Conservation (phyloP, 768 basidiomycete genomes). For the Boletus insuetus region DNA sequence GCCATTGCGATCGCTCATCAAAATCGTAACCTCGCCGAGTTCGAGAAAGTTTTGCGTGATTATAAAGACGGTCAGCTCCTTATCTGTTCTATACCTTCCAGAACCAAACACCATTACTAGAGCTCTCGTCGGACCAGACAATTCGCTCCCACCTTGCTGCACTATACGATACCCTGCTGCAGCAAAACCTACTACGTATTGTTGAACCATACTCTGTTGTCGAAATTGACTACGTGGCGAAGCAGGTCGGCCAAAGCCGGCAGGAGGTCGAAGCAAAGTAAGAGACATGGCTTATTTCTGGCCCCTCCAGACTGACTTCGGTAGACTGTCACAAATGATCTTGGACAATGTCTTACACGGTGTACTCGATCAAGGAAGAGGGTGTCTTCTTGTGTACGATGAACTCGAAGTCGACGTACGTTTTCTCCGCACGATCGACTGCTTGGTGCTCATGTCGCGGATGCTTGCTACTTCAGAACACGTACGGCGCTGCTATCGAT, state of each 20-base stretch:
- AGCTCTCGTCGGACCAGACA: slow-evolving; percentile 92
- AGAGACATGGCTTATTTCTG: slow-evolving; percentile 21
- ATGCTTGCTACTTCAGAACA: slow-evolving; percentile 50
- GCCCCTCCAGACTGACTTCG: slow-evolving; percentile 2
- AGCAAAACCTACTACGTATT: slow-evolving; percentile 92
- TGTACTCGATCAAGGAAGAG: slow-evolving; percentile 94
- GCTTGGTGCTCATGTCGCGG: slow-evolving; percentile 2
- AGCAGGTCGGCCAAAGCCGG: slow-evolving; percentile 80
- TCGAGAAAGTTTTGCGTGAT: slow-evolving; percentile 82
- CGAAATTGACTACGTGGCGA: slow-evolving; percentile 86
- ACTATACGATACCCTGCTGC: slow-evolving; percentile 92
- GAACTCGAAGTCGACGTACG: slow-evolving; percentile 81
- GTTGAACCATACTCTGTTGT: slow-evolving; percentile 95
- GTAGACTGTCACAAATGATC: slow-evolving; percentile 95
- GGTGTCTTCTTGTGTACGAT: slow-evolving; percentile 89
- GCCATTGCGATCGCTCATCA: slow-evolving; percentile 93
- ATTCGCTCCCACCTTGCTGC: slow-evolving; percentile 93
- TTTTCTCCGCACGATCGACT: slow-evolving; percentile 11
- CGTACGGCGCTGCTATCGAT: slow-evolving; percentile 85
- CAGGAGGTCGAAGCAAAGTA: slow-evolving; percentile 92
- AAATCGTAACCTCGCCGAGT: slow-evolving; percentile 83
- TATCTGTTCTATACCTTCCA: background rate
- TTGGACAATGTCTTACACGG: slow-evolving; percentile 92
- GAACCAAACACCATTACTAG: slow-evolving; percentile 37
- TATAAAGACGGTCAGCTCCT: slow-evolving; percentile 67